Base-by-base conservation (phyloP, 2,329 filamentous ascomycete genomes). In the Colletotrichum sp. region DNA sequence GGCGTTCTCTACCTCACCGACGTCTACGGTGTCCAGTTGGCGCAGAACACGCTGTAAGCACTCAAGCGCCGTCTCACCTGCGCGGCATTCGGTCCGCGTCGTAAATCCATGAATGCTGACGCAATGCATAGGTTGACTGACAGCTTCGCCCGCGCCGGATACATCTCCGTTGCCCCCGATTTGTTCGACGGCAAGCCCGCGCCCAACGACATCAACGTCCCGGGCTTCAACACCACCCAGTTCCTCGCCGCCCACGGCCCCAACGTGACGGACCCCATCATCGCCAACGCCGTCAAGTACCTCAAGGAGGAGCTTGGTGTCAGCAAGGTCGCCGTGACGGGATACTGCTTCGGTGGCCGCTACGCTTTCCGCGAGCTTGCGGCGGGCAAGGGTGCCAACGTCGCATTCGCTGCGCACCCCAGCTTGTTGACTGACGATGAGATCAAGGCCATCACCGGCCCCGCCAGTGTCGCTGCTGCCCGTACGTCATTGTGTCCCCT, bases 301-400 rank as follows among this genome's bases (percentile, higher is more conserved):
- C 81, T 91, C 78, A 85, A 85, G 70, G 80, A 82, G 69, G 84
- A 84, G n/a, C 82, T 88, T 44, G 89, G 90, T n/a, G 83, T 89
- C 25, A 86, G 86, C 67, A 88, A 86, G 71, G 85, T 94, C 71
- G 91, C 87, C 5, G 88, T 87, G 3, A 89, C 90, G 0, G 92
- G 92, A 5, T 94, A 93, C 83, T 94, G 92, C 82, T 93, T 92
- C 79, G 92, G 93, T 3, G 92, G 90, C 19, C 90, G 90, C 57
- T 91, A 89, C 78, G 83, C 90, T 8, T 88, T 89, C 73, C 85
- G 92, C 72, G 90, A 87, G 80, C 83, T 91, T 30, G 87, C 86
- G 55, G 81, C 84, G 59, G 89, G 88, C n/a, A 86, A 87, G 72
- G 87, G 86, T 6, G 86, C 92, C 28, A 88, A 93, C 71, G 93